These are phyloP conservation scores for Neonothopanus nambi DNA, from an alignment of 1,284 basidiomycete genomes.

Conservation along the genomic window DNA sequence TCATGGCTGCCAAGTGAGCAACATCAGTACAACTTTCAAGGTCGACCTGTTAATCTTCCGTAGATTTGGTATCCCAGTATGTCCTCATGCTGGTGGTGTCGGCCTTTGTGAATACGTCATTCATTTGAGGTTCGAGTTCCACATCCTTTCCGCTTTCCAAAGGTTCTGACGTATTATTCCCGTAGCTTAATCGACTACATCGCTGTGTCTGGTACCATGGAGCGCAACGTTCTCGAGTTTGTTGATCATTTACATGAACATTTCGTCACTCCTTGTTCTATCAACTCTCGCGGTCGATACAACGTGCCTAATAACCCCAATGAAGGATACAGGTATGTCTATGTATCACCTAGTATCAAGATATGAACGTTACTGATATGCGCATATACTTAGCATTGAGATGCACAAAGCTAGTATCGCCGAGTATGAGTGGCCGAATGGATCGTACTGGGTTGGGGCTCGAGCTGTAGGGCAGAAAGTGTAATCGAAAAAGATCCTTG, in stretches of 20 bases:
- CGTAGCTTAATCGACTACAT: slow-evolving; percentile 90
- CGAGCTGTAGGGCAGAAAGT: slow-evolving; percentile 7
- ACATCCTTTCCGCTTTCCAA: slow-evolving; percentile 1
- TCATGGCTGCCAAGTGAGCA: slow-evolving; percentile 88
- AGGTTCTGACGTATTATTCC: slow-evolving; percentile 14
- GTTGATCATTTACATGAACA: slow-evolving; percentile 93
- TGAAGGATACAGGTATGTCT: slow-evolving; percentile 71
- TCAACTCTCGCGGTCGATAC: slow-evolving; percentile 85
- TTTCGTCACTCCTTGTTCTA: slow-evolving; percentile 86
- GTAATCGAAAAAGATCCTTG: too few species aligned
- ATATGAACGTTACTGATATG: neutral
- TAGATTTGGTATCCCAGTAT: slow-evolving; percentile 84
- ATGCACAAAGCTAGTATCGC: slow-evolving; percentile 72
- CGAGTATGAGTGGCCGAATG: slow-evolving; percentile 75
- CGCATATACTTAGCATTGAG: slow-evolving; percentile 57
- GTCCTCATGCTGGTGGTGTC: slow-evolving; percentile 94
- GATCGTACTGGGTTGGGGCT: slow-evolving; percentile 63
- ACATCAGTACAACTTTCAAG: neutral
- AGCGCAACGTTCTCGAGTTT: slow-evolving; percentile 90
- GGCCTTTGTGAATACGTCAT: slow-evolving; percentile 94
- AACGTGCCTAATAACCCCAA: slow-evolving; percentile 69
- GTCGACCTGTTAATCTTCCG: slow-evolving; percentile 3
- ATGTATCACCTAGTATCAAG: neutral
- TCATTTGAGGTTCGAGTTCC: slow-evolving; percentile 58
- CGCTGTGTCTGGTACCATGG: slow-evolving; percentile 87